phyloP scores from a whole-genome alignment of 192 early-diverging fungal genomes.

The Glomus cerebriforme region DNA sequence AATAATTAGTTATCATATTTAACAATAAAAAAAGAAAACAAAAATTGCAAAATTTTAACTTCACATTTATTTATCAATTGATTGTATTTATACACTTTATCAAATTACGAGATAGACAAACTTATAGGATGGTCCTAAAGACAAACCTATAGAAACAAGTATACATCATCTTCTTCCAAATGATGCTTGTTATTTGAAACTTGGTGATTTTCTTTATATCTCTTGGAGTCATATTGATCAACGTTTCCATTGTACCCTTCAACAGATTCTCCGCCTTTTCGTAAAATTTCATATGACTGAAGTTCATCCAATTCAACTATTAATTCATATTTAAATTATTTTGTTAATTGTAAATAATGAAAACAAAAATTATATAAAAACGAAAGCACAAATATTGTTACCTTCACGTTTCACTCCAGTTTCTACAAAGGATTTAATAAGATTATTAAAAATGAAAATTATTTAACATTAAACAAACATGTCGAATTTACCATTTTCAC shows the following conservation, averaged over 20 bases:
- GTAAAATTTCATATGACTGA: not conserved
- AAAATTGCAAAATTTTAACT: not conserved
- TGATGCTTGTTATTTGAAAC: not conserved
- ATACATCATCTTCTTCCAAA: not conserved
- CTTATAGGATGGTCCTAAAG: too few relatives aligned
- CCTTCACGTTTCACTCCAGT: not conserved
- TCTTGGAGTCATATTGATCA: not conserved
- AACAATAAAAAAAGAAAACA: too few relatives aligned
- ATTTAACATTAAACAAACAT: not conserved
- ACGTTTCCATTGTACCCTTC: not conserved
- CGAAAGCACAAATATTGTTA: not conserved
- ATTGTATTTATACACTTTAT: too few relatives aligned
- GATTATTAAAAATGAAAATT: not conserved
- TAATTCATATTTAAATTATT: not conserved
- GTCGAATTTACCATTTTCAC: not conserved
- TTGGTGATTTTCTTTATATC: not conserved
- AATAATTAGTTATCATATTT: not conserved
- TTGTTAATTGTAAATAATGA: not conserved
- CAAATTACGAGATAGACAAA: too few relatives aligned
- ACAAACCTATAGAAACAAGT: not conserved
- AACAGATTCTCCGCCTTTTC: not conserved
- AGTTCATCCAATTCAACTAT: not conserved
- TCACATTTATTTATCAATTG: not conserved
- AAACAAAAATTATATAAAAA: not conserved
- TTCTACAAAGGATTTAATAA: not conserved